Evolutionary conservation across 768 basidiomycete species (phyloP), one percentile per base, ranked within the genome.

Genomic region (Russula foetens): DNA sequence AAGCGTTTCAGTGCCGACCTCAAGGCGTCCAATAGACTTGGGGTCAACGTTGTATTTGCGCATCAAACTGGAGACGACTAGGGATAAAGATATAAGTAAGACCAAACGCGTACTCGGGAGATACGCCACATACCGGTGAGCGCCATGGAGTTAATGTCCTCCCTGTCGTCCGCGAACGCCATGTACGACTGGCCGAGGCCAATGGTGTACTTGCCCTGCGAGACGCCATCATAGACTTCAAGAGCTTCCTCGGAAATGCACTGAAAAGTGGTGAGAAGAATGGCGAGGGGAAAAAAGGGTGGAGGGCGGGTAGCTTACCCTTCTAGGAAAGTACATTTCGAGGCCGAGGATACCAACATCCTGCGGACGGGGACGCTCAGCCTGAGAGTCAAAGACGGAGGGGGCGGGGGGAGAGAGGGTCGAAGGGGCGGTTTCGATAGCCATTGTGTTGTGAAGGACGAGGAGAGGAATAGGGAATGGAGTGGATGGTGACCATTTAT

Each of bases 81-180:
- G 26, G 2, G 11, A 33, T 41, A 28, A 45, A 49, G 41, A 23
- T 21, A 59, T 1, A n/a, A 14, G 43, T 56, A 49, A 26, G 63
- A 31, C 28, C 31, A 17, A n/a, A 45, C 24, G 39, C 56, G 52
- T 64, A 51, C 64, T 43, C 60, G 33, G 39, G 55, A 52, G 48
- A 60, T 33, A 50, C 31, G 14, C 26, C 17, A 69, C 86, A 61
- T 59, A 93, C 95, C 93, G 69, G 92, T 96, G 66, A 99, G 75
- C 43, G 92, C 88, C 73, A 98, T 94, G 12, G 94, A 96, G 84
- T 97, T 96, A 80, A 99, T 96, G 77, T 99, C 96, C 74, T 99
- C 97, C 58, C 92, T 86, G 81, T 99, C 97, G 72, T 98, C 95
- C 60, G 90, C 90, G 84, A 92, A 98, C 35, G 96, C 93, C 97